Evolutionary conservation across 1,139 yeast genomes (phyloP), one percentile per base, ranked within the genome.

Genomic region (Debaryomyces robertsiae): DNA sequence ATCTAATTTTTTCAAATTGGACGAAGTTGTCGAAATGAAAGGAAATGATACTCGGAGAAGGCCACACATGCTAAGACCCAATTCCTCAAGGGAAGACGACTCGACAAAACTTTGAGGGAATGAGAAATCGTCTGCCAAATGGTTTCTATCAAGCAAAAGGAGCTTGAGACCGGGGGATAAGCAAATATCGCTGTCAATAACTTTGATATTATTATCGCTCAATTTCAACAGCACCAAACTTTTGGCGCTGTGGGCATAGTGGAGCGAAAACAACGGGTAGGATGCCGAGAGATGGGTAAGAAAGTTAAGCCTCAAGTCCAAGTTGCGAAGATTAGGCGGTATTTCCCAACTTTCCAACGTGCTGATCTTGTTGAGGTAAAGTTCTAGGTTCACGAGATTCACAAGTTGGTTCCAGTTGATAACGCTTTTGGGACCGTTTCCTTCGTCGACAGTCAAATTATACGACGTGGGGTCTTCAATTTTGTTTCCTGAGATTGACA

Each of bases 261-360:
- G 6, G 1, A 24, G 27, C 2, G 36, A 33, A 29, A 33, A 33
- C 9, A 33, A 27, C 7, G 36, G 54, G 2, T 52, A 23, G 4
- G 31, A 19, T 2, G 28, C 31, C 4, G 48, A 25, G 10, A 55
- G 27, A 18, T 28, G 34, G 1, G 36, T 34, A 9, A 63, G 33
- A 18, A 30, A 39, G 39, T 65, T 65, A 18, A 51, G 40, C 14
- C 62, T 40, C 23, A 66, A 44, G 38, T 64, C 63, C n/a, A 66
- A 38, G 7, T 36, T 34, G 10, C 46, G 49, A 11, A 66, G 39
- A 17, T 48, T 52, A 2, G 49, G 42, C 0, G 72, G 72, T 1
- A 57, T 53, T 0, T 37, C 13, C 71, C 69, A 65, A 22, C 44
- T 39, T 6, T 48, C 45, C 6, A 67, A 39, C 6, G 43, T 27